Base-by-base conservation (phyloP, 306 rosid genomes). In the Rosa lucieae region DNA sequence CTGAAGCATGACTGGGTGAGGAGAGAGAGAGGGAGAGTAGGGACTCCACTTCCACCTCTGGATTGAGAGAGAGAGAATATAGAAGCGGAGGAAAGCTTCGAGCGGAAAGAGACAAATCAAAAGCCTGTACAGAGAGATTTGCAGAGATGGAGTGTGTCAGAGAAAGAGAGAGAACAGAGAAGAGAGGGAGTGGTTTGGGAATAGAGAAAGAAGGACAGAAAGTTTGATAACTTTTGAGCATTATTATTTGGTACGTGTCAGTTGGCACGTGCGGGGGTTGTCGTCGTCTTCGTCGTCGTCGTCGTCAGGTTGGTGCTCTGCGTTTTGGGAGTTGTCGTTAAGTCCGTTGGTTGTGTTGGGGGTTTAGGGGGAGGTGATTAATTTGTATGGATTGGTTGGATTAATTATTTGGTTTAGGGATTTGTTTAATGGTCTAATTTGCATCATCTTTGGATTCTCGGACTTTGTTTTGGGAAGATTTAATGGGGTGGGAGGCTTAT, bases 1-100 rank as follows among this genome's bases (percentile, higher is more conserved):
- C 73, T 90, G 98, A 84, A 95, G 98, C 99, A 95, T 95, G 97
- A 89, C 89, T 85, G 71, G 55, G 0, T 12, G 61, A 74, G 59
- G 63, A 37, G 58, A 32, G 66, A 29, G 23, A 37, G 70, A 74
- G 52, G 77, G 71, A 23, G 66, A 4, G 67, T 52, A 32, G 37
- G 3, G 37, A 32, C 37, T 32, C 37, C 37, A 32, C 37, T 32
- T 32, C 37, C 37, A 32, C 37, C 37, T 32, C 37, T 32, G 37
- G 37, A 32, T 32, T 32, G 72, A 29, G 49, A 32, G 72, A 81
- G 84, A 84, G 95, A 32, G 93, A 90, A 85, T 86, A 87, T 77
- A 63, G 79, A 81, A 77, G 84, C 49, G 75, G 77, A 78, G 85
- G 78, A 91, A 88, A 80, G 21, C 65, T 87, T 85, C 70, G 88